Conservation (phyloP, 2,329 filamentous ascomycete genomes). For the Zarea fungicola region DNA sequence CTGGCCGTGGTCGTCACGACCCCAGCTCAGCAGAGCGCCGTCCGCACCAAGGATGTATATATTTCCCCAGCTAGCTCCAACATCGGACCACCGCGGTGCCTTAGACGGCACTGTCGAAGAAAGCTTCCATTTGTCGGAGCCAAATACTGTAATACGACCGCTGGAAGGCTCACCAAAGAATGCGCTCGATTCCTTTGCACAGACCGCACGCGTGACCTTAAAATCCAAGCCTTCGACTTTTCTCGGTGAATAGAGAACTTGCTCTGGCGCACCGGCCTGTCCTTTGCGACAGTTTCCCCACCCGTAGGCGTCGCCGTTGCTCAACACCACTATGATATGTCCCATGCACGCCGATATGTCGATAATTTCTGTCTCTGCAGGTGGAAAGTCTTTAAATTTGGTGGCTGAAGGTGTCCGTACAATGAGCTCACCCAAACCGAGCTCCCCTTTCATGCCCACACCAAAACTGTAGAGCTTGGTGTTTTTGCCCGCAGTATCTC, state of each 20-base stretch:
- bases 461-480: constrained; percentile 60
- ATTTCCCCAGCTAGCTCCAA: constrained; percentile 77
- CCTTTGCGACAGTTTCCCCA: constrained; percentile 88
- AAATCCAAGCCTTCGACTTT: constrained; percentile 58
- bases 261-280: constrained; percentile 62
- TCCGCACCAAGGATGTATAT: constrained; percentile 64
- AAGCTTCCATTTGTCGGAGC: constrained; percentile 69
- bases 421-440: constrained; percentile 56
- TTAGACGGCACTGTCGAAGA: constrained; percentile 49
- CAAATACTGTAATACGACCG: constrained; percentile 64
- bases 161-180: constrained; percentile 50
- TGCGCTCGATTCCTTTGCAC: constrained; percentile 82
- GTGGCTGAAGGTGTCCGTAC: constrained; percentile 43
- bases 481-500: constrained; percentile 36
- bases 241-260: constrained; percentile 53
- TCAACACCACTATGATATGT: constrained; percentile 69
- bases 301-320: constrained; percentile 72
- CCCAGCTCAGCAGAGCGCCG: constrained; percentile 66
- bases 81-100: constrained; percentile 56
- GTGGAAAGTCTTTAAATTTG: constrained; percentile 59
- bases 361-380: constrained; percentile 49
- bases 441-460: constrained; percentile 62
- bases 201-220: constrained; percentile 60
- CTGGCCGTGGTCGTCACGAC: constrained; percentile 80
- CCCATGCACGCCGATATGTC: constrained; percentile 69